A percentile compares a stretch with the other conserved stretches of the same genome.
Conservation (phyloP, 768 basidiomycete genomes). For the Grammothele lineata region DNA sequence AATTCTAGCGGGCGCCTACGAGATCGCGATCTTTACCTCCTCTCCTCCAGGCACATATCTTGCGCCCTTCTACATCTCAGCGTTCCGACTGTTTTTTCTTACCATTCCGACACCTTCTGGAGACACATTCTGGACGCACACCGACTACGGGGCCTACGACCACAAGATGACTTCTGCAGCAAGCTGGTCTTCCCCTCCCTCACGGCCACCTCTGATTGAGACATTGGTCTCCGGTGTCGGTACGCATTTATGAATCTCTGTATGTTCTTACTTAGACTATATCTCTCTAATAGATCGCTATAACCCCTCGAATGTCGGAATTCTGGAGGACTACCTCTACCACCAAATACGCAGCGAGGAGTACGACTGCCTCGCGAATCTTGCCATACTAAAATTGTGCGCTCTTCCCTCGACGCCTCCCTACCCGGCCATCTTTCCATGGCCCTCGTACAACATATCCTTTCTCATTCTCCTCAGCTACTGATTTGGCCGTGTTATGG, state of each 20-base stretch:
- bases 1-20: no score
- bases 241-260: slow-evolving; percentile 33
- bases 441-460: background rate
- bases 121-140: no score
- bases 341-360: slow-evolving; percentile 88
- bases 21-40: no score
- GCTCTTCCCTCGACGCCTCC: slow-evolving; percentile 22
- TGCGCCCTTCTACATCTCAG: no score
- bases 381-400: slow-evolving; percentile 91
- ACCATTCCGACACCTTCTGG: no score
- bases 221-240: slow-evolving; percentile 89
- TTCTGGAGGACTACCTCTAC: slow-evolving; percentile 95
- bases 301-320: slow-evolving; percentile 89
- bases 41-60: no score
- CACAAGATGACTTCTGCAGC: slow-evolving; percentile 34
- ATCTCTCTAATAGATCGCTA: slow-evolving; percentile 72
- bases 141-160: no score
- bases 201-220: slow-evolving; percentile 84
- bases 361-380: slow-evolving; percentile 93
- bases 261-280: background rate
- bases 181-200: slow-evolving; percentile 70
- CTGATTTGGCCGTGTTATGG: slow-evolving; percentile 3
- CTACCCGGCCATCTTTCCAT: background rate
- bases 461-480: background rate
- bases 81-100: no score